Evolutionary conservation across 2,329 filamentous ascomycete species (phyloP).

Genomic region (Colletotrichum costaricense): DNA sequence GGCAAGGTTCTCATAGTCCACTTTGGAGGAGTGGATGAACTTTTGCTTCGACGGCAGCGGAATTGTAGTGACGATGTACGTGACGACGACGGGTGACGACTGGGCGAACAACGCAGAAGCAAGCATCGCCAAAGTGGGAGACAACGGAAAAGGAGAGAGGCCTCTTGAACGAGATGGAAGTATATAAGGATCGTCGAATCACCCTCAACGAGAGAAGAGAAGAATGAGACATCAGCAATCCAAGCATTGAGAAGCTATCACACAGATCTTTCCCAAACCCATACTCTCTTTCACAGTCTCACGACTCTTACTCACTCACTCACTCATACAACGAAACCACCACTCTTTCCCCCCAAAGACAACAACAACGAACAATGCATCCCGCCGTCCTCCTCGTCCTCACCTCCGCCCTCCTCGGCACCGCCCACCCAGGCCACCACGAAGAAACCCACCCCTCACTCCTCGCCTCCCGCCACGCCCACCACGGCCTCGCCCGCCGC

Average conservation of each 20-base stretch:
- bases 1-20: background rate
- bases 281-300: background rate
- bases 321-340: background rate
- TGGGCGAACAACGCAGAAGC: too few relatives aligned
- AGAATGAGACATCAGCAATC: background rate
- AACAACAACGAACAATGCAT: constrained; percentile 1
- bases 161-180: background rate
- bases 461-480: constrained; percentile 17
- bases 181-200: background rate
- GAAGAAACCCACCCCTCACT: constrained; percentile 15
- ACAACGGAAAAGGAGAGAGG: background rate
- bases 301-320: background rate
- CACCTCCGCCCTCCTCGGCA: constrained; percentile 15
- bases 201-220: background rate
- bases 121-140: background rate
- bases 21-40: background rate
- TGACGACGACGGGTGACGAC: background rate
- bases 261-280: background rate
- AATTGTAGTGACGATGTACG: background rate
- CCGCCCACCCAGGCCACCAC: constrained; percentile 22
- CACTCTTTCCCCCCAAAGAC: background rate
- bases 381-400: constrained; percentile 18
- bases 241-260: background rate
- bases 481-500: constrained; percentile 24
- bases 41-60: background rate